Percentiles rank a stretch among this genome's conserved stretches.
These are phyloP conservation scores for Kwoniella heveanensis DNA, from an alignment of 768 basidiomycete species.

Conservation along the genomic window DNA sequence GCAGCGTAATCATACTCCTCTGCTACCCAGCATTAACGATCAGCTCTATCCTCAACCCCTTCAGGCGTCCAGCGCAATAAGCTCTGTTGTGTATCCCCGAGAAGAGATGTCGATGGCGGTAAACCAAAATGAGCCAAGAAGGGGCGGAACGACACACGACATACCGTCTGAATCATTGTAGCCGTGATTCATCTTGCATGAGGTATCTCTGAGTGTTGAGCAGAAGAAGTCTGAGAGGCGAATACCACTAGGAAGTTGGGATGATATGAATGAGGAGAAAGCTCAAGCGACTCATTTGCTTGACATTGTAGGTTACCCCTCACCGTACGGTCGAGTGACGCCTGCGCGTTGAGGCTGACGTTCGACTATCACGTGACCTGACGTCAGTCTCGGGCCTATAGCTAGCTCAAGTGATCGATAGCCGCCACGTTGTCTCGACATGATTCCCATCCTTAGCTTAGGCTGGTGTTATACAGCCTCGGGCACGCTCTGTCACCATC, in stretches of 20 bases:
- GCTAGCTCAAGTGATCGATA: background rate
- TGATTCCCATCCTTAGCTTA: too few relatives aligned
- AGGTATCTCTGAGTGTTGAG: background rate
- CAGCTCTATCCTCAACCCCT: conserved; percentile 2
- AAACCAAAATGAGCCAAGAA: background rate
- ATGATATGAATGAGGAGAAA: too few relatives aligned
- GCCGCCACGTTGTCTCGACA: background rate
- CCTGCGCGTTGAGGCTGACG: conserved; percentile 2
- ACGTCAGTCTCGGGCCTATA: background rate
- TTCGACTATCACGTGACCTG: conserved; percentile 18
- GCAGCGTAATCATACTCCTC: conserved; percentile 32
- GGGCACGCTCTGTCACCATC: too few relatives aligned
- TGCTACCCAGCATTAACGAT: conserved; percentile 9
- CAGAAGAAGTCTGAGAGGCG: background rate
- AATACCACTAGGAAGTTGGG: too few relatives aligned
- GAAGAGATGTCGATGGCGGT: too few relatives aligned
- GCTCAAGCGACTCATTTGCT: background rate
- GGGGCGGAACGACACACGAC: too few relatives aligned
- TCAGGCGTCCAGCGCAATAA: too few relatives aligned
- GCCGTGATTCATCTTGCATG: conserved; percentile 48
- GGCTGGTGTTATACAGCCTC: too few relatives aligned
- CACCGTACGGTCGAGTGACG: background rate
- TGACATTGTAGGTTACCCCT: too few relatives aligned
- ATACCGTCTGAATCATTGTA: conserved; percentile 54
- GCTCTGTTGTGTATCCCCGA: too few relatives aligned